Percentiles rank a stretch among this genome's conserved stretches.
phyloP scores from a whole-genome alignment of 495 filamentous ascomycete species.

The Penicillium steckii region DNA sequence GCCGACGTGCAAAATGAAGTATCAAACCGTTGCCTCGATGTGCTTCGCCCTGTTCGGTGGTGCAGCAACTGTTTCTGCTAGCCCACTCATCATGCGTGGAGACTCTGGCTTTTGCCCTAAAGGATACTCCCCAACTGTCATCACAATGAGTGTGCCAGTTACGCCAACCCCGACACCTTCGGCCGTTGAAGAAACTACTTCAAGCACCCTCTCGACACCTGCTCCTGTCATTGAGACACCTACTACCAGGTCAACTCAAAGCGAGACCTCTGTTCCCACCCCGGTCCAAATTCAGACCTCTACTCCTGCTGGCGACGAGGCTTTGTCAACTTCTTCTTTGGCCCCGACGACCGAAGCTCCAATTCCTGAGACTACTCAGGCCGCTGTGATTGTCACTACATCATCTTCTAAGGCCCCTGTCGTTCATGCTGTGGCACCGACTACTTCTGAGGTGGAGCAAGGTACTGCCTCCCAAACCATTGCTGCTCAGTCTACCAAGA shows the following conservation, averaged over 20 bases:
- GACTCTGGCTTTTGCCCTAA: constrained; percentile 26
- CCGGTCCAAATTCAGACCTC: neutral
- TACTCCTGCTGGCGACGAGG: neutral
- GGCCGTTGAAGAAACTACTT: neutral
- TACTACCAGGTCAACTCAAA: too few species aligned
- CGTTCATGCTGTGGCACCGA: neutral
- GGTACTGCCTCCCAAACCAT: constrained; percentile 11
- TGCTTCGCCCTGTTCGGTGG: constrained; percentile 29
- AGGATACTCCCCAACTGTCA: constrained; percentile 27
- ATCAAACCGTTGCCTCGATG: constrained; percentile 27
- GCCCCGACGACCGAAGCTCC: constrained; percentile 4
- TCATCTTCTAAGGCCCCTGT: constrained; percentile 4
- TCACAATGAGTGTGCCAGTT: constrained; percentile 13
- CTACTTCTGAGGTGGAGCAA: constrained; percentile 4
- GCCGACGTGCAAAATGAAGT: constrained; percentile 30
- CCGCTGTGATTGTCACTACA: constrained; percentile 11
- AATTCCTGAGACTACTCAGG: constrained; percentile 10
- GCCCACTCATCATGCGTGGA: constrained; percentile 17
- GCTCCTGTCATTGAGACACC: neutral
- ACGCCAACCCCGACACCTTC: constrained; percentile 22
- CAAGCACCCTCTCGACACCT: neutral
- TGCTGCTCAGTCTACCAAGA: constrained; percentile 1
- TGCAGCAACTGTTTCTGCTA: constrained; percentile 30
- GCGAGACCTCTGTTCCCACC: neutral
- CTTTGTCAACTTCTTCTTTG: constrained; percentile 3